These are phyloP conservation scores for Suhomyces coccinellae DNA, from an alignment of 1,139 yeast species.

Conservation along the genomic window DNA sequence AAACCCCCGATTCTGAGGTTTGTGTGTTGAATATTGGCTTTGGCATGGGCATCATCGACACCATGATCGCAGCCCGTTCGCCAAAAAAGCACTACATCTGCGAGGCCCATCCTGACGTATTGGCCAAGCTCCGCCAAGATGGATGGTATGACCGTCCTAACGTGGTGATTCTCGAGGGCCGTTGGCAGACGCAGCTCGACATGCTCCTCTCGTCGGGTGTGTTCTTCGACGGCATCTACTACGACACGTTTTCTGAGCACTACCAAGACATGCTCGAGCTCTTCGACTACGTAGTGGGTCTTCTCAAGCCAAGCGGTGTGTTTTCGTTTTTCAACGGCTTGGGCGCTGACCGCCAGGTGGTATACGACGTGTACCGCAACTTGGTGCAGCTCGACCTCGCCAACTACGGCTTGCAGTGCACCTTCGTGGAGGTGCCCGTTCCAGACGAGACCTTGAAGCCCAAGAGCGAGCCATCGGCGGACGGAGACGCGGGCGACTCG, in stretches of 20 bases:
- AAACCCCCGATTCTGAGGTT: constrained; percentile 35
- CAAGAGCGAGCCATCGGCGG: neutral
- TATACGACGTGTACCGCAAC: constrained; percentile 85
- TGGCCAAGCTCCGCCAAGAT: constrained; percentile 61
- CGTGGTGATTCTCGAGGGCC: constrained; percentile 77
- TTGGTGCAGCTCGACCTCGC: constrained; percentile 78
- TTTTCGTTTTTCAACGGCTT: constrained; percentile 92
- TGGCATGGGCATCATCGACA: constrained; percentile 95
- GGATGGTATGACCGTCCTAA: constrained; percentile 83
- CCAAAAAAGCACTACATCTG: constrained; percentile 83
- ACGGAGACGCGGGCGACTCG: neutral
- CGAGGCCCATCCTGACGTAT: constrained; percentile 94
- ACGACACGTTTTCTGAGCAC: constrained; percentile 92
- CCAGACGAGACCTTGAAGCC: constrained; percentile 32
- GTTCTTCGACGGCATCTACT: constrained; percentile 87
- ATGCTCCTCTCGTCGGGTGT: constrained; percentile 63
- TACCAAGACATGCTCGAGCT: constrained; percentile 80
- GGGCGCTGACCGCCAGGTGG: constrained; percentile 90
- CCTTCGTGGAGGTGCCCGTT: constrained; percentile 49
- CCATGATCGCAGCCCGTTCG: constrained; percentile 58
- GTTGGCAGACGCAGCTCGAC: constrained; percentile 87
- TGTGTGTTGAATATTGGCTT: constrained; percentile 82
- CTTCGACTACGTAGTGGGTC: constrained; percentile 78
- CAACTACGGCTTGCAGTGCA: constrained; percentile 72
- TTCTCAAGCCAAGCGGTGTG: constrained; percentile 75